Percentiles rank a stretch among this genome's conserved stretches.
These are phyloP conservation scores for Trichoderma oligosporum DNA, from an alignment of 2,329 filamentous ascomycete species.

Conservation along the genomic window DNA sequence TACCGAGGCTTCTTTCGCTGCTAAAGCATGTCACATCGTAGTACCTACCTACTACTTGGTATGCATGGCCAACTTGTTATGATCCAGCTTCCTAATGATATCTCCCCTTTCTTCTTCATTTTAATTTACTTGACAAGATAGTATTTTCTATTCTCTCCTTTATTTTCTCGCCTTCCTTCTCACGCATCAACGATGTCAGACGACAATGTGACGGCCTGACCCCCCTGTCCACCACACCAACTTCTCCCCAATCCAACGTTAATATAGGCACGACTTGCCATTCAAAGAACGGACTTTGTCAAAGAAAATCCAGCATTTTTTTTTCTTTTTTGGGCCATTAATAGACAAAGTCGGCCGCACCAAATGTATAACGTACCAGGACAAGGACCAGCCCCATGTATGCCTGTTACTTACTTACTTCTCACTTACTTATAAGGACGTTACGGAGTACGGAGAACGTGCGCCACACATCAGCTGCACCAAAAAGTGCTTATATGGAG, in stretches of 20 bases:
- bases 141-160: not conserved
- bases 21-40: too few relatives aligned
- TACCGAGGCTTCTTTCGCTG: too few relatives aligned
- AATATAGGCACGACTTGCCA: not conserved
- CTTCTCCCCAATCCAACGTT: constrained; percentile 5
- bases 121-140: not conserved
- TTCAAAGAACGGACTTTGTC: not conserved
- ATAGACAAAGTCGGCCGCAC: constrained; percentile 1
- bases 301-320: constrained; percentile 1
- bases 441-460: too few relatives aligned
- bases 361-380: not conserved
- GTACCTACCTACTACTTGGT: too few relatives aligned
- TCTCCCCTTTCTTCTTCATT: not conserved
- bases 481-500: constrained; percentile 1
- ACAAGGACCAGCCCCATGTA: constrained; percentile 1
- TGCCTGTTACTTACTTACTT: too few relatives aligned
- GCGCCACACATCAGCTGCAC: constrained; percentile 7
- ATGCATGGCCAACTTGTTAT: too few relatives aligned
- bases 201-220: constrained; percentile 4
- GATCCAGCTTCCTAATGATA: too few relatives aligned
- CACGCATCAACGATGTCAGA: not conserved
- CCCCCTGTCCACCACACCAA: constrained; percentile 9
- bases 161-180: not conserved
- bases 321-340: too few relatives aligned
- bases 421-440: too few relatives aligned